These are phyloP conservation scores for Colletotrichum nymphaeae DNA, from an alignment of 2,329 filamentous ascomycete genomes.

Conservation along the genomic window DNA sequence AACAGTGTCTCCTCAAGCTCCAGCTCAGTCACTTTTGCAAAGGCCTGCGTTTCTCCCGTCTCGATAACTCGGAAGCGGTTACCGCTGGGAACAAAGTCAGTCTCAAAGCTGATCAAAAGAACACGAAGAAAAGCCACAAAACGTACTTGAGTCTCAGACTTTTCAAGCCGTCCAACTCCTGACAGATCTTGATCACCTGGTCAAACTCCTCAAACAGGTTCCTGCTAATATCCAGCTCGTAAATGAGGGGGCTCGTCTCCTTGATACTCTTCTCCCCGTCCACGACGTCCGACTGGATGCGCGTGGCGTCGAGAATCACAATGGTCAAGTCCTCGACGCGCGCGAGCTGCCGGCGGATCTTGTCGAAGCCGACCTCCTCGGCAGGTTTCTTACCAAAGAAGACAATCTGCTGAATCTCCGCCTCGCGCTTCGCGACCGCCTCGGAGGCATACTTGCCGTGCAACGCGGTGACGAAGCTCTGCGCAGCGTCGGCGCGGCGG, in stretches of 20 bases:
- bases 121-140: conserved; percentile 9
- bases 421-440: conserved; percentile 43
- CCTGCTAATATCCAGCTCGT: conserved; percentile 85
- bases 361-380: conserved; percentile 95
- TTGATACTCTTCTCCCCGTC: conserved; percentile 52
- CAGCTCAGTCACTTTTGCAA: conserved; percentile 68
- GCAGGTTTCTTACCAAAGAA: conserved; percentile 82
- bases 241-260: conserved; percentile 72
- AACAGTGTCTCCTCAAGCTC: conserved; percentile 76
- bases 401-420: conserved; percentile 64
- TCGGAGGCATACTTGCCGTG: conserved; percentile 85
- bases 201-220: conserved; percentile 80
- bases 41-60: conserved; percentile 47
- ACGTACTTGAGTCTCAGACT: conserved; percentile 78
- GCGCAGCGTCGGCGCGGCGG: conserved; percentile 73
- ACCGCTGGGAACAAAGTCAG: conserved; percentile 63
- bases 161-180: conserved; percentile 73
- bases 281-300: conserved; percentile 60
- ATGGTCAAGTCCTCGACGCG: conserved; percentile 81
- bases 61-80: conserved; percentile 72
- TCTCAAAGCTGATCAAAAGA: background rate
- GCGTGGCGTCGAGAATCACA: conserved; percentile 83
- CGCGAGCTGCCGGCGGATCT: conserved; percentile 84
- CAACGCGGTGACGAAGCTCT: conserved; percentile 83
- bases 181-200: conserved; percentile 78